Base-by-base conservation (phyloP, 345 rosid species). In the Citrus sp. region DNA sequence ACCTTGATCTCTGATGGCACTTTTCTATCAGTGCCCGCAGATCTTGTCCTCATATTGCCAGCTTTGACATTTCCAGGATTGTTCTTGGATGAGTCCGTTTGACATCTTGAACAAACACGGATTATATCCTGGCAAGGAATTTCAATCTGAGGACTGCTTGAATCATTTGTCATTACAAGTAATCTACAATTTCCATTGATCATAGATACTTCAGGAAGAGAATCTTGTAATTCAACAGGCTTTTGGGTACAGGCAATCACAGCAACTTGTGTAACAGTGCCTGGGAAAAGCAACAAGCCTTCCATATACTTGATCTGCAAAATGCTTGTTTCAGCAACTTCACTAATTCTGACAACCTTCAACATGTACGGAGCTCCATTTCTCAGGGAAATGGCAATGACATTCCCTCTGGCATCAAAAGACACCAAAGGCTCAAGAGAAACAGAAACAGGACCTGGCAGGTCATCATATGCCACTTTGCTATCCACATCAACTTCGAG, bases 281-380 rank as follows among this genome's bases (percentile, higher is more conserved):
- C 84, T 4, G 96, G 96, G 73, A 87, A 92, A 49, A 92, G 93
- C 6, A 92, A 81, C 85, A 92, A 79, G 70, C 91, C 92, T 78
- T 83, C 84, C 77, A 81, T 65, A 77, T 87, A 82, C 86, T 87
- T 90, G 81, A 92, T 82, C 73, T 79, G 82, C 75, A 92, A 88
- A 83, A 67, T 24, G 68, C 84, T 82, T 22, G 75, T 70, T 32
- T 84, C 86, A 58, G 85, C 82, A 80, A 83, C 80, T 81, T 85
- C 85, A 78, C 75, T 82, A 37, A 88, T 80, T 61, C 80, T 80
- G 65, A 85, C 75, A 76, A 92, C 66, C 61, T 63, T 86, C 77
- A 90, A 70, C 73, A 88, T 67, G 78, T 77, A 79, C 71, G 84
- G 75, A 81, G 84, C 88, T 42, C 71, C 58, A 74, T 88, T 92